Evolutionary conservation across 495 filamentous ascomycete genomes (phyloP).

Genomic region (Talaromyces wortmannii): DNA sequence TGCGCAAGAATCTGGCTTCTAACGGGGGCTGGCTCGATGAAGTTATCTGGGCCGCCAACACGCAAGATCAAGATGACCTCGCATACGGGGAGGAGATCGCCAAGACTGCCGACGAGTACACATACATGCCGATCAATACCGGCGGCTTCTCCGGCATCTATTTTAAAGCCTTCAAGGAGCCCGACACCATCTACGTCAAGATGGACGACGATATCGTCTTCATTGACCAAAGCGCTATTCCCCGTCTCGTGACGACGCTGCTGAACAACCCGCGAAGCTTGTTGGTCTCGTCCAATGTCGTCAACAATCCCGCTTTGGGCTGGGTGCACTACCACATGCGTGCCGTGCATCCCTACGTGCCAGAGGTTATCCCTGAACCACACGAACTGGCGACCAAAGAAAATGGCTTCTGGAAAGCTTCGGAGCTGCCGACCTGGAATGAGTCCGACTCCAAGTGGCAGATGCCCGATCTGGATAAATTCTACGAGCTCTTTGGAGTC

Average conservation of each 20-base stretch:
- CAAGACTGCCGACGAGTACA: constrained; percentile 9
- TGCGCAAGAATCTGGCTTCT: constrained; percentile 31
- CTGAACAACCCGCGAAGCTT: constrained; percentile 34
- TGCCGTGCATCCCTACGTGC: constrained; percentile 36
- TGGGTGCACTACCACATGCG: constrained; percentile 40
- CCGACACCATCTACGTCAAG: constrained; percentile 39
- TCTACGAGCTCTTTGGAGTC: constrained; percentile 6
- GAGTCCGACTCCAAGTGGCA: constrained; percentile 6
- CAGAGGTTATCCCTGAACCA: constrained; percentile 16
- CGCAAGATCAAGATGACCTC: constrained; percentile 33
- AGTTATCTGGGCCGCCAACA: constrained; percentile 36
- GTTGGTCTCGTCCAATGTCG: constrained; percentile 37
- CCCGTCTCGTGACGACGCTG: constrained; percentile 31
- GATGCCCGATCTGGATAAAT: constrained; percentile 7
- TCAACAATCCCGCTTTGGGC: constrained; percentile 36
- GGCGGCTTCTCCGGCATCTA: constrained; percentile 22
- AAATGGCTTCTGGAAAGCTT: constrained; percentile 18
- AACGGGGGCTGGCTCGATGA: constrained; percentile 43
- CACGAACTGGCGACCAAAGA: constrained; percentile 10
- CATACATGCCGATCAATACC: constrained; percentile 9
- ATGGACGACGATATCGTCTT: constrained; percentile 47
- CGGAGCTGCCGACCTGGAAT: constrained; percentile 14
- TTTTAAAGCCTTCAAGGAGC: constrained; percentile 17
- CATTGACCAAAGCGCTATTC: constrained; percentile 39
- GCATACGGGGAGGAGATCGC: constrained; percentile 26